Conservation (phyloP, 768 basidiomycete species). For the Boletus subparvulus region DNA sequence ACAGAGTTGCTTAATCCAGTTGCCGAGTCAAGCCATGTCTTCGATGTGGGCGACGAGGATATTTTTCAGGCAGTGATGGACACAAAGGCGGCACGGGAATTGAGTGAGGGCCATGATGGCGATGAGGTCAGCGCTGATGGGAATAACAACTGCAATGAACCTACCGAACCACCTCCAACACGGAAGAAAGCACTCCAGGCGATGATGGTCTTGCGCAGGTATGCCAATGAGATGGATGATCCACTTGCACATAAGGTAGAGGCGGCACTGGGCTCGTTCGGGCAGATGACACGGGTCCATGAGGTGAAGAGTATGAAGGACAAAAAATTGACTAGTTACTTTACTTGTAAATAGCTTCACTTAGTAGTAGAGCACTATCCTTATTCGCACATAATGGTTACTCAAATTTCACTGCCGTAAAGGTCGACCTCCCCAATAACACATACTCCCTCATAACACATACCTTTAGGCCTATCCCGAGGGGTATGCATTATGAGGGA, state of each 20-base stretch:
- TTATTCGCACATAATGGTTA: neutral
- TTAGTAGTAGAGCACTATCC: too few relatives aligned
- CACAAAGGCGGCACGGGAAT: too few relatives aligned
- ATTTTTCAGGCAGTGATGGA: neutral
- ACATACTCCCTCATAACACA: neutral
- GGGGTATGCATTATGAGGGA: neutral
- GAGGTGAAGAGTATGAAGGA: neutral
- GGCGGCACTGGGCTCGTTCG: neutral
- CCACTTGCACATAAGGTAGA: neutral
- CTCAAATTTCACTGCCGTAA: too few relatives aligned
- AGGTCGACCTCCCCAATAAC: neutral
- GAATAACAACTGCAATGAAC: too few relatives aligned
- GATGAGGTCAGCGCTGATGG: too few relatives aligned
- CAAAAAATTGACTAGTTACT: neutral
- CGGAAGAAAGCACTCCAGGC: too few relatives aligned
- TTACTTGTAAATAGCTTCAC: neutral
- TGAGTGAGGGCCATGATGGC: too few relatives aligned
- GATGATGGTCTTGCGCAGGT: too few relatives aligned
- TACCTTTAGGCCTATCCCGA: neutral
- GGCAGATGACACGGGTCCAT: neutral
- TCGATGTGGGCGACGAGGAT: neutral
- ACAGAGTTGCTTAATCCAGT: neutral
- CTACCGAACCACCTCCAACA: too few relatives aligned
- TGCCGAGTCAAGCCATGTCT: neutral
- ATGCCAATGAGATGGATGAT: neutral